Evolutionary conservation across 352 stramenopile species (phyloP).

Genomic region (Thalassiosira hispida): DNA sequence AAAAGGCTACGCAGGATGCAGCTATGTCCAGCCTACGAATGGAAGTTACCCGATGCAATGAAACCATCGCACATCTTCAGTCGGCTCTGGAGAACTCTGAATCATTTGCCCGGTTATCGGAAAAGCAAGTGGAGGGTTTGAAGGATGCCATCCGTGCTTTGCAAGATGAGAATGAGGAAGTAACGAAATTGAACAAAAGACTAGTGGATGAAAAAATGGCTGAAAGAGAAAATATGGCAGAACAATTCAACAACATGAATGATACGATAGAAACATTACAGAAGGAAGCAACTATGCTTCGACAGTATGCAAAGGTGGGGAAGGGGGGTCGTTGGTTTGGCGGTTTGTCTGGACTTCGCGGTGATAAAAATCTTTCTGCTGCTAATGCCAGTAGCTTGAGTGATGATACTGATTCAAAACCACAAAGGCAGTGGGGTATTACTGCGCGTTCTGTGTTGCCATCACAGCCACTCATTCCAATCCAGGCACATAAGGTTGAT

Average conservation of each 20-base stretch:
- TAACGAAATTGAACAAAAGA: slow-evolving; percentile 71
- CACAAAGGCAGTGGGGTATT: slow-evolving; percentile 48
- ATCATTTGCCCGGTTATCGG: slow-evolving; percentile 69
- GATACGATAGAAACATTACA: slow-evolving; percentile 77
- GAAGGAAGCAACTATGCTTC: slow-evolving; percentile 72
- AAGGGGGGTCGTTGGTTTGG: slow-evolving; percentile 44
- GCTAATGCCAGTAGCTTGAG: neutral
- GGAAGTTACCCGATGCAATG: slow-evolving; percentile 57
- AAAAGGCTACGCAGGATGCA: slow-evolving; percentile 55
- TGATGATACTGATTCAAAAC: slow-evolving; percentile 11
- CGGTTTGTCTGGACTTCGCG: slow-evolving; percentile 4
- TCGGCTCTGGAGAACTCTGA: slow-evolving; percentile 69
- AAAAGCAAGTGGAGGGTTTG: slow-evolving; percentile 80
- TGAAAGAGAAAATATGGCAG: slow-evolving; percentile 73
- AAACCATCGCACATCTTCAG: slow-evolving; percentile 67
- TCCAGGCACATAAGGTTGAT: slow-evolving; percentile 73
- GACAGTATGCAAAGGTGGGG: slow-evolving; percentile 36
- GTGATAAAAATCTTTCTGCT: slow-evolving; percentile 16
- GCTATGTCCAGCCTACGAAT: slow-evolving; percentile 64
- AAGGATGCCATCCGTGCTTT: slow-evolving; percentile 79
- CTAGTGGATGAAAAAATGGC: slow-evolving; percentile 64
- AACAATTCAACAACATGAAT: slow-evolving; percentile 82
- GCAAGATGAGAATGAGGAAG: slow-evolving; percentile 79
- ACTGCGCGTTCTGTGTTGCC: slow-evolving; percentile 57
- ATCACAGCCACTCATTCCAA: slow-evolving; percentile 60